Conservation (phyloP, 345 rosid species). For the Kernera saxatilis region DNA sequence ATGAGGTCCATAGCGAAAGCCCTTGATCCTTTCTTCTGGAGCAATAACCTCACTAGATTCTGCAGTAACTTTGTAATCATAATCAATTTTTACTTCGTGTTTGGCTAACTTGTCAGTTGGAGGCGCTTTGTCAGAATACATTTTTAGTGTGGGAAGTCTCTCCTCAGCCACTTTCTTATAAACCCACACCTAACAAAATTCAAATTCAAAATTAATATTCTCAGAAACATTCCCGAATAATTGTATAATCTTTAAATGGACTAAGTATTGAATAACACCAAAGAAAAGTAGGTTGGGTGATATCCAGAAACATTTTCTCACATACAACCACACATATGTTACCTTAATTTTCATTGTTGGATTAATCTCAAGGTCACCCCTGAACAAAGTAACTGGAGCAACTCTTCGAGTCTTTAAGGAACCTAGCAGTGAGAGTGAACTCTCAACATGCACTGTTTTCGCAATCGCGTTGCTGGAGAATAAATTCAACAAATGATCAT, state of each 20-base stretch:
- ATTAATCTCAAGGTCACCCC: constrained; percentile 82
- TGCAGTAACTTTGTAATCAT: constrained; percentile 57
- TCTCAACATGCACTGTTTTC: constrained; percentile 57
- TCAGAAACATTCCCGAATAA: background rate
- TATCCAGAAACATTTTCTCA: background rate
- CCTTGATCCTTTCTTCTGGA: constrained; percentile 94
- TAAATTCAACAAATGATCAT: constrained; percentile 59
- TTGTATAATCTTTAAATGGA: background rate
- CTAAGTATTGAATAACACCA: background rate
- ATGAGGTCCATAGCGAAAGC: constrained; percentile 91
- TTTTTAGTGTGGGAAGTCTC: constrained; percentile 81
- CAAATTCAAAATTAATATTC: background rate
- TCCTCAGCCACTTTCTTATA: constrained; percentile 92
- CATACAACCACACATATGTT: background rate
- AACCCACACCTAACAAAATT: constrained; percentile 72
- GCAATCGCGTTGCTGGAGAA: constrained; percentile 53
- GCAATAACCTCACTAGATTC: constrained; percentile 57
- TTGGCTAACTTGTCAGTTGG: constrained; percentile 69
- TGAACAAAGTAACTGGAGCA: constrained; percentile 71
- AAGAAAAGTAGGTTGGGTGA: background rate
- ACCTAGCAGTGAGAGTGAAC: constrained; percentile 72
- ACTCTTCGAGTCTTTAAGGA: constrained; percentile 68
- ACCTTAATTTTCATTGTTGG: constrained; percentile 79
- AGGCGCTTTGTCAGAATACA: constrained; percentile 86
- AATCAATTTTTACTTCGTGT: constrained; percentile 86